phyloP scores from a whole-genome alignment of 1,284 basidiomycete species.

The Cryptococcus maquisensis region DNA sequence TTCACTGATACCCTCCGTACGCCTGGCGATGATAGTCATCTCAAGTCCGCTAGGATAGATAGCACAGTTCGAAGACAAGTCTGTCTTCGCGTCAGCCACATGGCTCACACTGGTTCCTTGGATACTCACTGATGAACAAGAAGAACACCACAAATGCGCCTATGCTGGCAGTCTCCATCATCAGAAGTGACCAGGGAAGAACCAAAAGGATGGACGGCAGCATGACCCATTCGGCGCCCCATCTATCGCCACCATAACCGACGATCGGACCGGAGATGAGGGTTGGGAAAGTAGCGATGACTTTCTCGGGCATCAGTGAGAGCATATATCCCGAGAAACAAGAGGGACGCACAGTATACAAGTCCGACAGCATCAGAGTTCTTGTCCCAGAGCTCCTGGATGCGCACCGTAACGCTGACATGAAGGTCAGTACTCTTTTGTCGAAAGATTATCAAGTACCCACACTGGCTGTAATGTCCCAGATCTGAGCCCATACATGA shows the following conservation, averaged over 20 bases:
- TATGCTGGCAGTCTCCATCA: constrained; percentile 56
- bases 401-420: constrained; percentile 59
- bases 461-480: constrained; percentile 38
- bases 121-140: constrained; percentile 11
- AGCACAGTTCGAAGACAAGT: constrained; percentile 17
- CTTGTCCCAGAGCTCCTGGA: constrained; percentile 60
- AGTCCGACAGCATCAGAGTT: constrained; percentile 62
- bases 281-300: constrained; percentile 65
- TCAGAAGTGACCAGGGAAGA: constrained; percentile 63
- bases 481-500: constrained; percentile 57
- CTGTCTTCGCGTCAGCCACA: constrained; percentile 1
- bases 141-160: constrained; percentile 56
- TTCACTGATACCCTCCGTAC: constrained; percentile 37
- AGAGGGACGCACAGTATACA: constrained; percentile 53
- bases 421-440: too few relatives aligned
- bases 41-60: constrained; percentile 27
- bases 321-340: background rate
- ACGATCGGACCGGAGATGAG: constrained; percentile 58
- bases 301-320: constrained; percentile 2
- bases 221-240: constrained; percentile 60
- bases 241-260: constrained; percentile 60
- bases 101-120: background rate
- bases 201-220: constrained; percentile 55
- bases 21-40: constrained; percentile 22
- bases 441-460: constrained; percentile 3